These are phyloP conservation scores for Fragaria ananassa DNA, from an alignment of 306 rosid genomes.

Conservation along the genomic window DNA sequence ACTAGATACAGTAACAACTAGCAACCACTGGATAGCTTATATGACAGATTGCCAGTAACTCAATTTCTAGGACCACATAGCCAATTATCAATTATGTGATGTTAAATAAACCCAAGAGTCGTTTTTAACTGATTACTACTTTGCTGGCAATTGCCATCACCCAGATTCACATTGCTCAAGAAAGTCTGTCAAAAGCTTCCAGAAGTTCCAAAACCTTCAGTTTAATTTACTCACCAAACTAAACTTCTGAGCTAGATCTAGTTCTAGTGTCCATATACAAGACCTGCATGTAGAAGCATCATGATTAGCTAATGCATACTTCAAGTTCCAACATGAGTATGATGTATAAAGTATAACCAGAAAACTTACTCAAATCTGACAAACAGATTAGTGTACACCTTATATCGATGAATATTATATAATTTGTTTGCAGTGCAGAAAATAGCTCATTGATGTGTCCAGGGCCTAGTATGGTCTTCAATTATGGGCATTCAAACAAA, in stretches of 20 bases:
- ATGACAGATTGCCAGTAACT: not conserved
- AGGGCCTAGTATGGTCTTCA: slow-evolving; percentile 1
- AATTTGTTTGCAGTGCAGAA: not conserved
- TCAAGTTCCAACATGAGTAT: not conserved
- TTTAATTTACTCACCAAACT: not conserved
- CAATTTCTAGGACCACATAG: slow-evolving; percentile 19
- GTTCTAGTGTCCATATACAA: not conserved
- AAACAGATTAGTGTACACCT: not conserved
- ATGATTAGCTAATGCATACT: slow-evolving; percentile 9
- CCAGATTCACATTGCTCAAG: slow-evolving; percentile 7
- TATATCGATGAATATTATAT: not conserved
- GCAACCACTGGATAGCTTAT: not conserved
- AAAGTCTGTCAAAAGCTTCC: not conserved
- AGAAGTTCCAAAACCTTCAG: not conserved
- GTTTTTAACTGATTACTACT: not conserved
- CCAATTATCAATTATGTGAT: not conserved
- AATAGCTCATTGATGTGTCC: slow-evolving; percentile 28
- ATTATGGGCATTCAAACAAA: slow-evolving; percentile 18
- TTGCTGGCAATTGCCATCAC: not conserved
- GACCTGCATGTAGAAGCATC: not conserved
- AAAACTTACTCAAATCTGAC: not conserved
- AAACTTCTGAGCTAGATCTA: not conserved
- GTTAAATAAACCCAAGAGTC: not conserved
- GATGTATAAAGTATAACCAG: not conserved
- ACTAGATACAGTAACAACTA: slow-evolving; percentile 8